Conservation (phyloP, 768 basidiomycete genomes). For the Russula olivacea region DNA sequence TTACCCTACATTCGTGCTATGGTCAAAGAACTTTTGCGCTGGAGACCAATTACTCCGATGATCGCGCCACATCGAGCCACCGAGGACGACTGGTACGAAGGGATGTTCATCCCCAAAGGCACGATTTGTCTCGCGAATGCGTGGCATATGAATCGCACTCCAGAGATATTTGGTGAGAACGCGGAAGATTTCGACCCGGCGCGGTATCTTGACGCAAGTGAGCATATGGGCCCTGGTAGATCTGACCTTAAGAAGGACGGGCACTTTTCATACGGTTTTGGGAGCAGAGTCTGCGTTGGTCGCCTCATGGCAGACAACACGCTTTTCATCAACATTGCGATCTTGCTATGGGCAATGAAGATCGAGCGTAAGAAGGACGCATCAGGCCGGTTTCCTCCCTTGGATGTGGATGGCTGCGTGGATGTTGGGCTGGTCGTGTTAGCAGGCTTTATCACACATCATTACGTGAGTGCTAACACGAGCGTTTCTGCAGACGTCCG, state of each 20-base stretch:
- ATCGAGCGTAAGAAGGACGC: conserved; percentile 14
- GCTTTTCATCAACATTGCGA: conserved; percentile 32
- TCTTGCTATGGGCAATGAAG: conserved; percentile 28
- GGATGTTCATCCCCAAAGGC: background rate
- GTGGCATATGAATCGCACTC: background rate
- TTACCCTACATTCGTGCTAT: conserved; percentile 2
- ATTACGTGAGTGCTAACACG: background rate
- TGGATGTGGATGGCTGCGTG: conserved; percentile 4
- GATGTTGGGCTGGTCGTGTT: conserved; percentile 4
- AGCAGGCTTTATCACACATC: background rate
- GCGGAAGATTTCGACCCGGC: background rate
- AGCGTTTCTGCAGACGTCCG: background rate
- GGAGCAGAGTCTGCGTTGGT: conserved; percentile 21
- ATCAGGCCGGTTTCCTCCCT: background rate
- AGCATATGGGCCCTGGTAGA: background rate
- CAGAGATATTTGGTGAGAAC: background rate
- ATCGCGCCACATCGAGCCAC: background rate
- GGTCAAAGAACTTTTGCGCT: background rate
- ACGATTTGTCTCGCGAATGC: background rate
- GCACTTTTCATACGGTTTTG: conserved; percentile 29
- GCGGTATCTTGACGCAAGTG: background rate
- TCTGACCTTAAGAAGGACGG: background rate
- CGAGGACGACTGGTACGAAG: background rate
- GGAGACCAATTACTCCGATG: background rate
- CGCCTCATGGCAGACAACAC: conserved; percentile 26